Evolutionary conservation across 805 yeast genomes (phyloP).

Genomic region (Hanseniaspora vineae): DNA sequence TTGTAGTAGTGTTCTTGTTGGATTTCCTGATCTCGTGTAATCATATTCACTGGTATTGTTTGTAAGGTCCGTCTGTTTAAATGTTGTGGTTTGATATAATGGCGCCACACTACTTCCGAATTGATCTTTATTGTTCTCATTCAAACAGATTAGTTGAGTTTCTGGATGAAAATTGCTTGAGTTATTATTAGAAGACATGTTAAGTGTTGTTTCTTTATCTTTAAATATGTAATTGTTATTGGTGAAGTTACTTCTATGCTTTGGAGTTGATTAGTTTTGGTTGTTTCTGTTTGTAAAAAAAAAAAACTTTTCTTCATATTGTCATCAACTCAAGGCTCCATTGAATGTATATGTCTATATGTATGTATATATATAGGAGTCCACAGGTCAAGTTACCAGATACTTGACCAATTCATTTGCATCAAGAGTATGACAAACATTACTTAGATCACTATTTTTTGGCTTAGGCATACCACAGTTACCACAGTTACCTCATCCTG

Average conservation of each 20-base stretch:
- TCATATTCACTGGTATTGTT: slow-evolving; percentile 48
- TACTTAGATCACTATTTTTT: no score
- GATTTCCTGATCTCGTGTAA: slow-evolving; percentile 88
- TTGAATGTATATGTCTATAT: neutral
- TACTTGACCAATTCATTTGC: no score
- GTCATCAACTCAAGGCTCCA: neutral
- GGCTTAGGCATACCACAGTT: no score
- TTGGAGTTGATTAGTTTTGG: no score
- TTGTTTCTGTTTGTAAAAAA: no score
- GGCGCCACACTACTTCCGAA: slow-evolving; percentile 78
- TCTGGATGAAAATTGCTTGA: neutral
- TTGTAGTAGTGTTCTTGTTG: slow-evolving; percentile 75
- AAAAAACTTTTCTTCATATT: no score
- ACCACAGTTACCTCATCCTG: no score
- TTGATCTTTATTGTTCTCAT: slow-evolving; percentile 39
- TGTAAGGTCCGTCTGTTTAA: slow-evolving; percentile 75
- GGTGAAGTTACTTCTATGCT: no score
- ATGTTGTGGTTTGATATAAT: slow-evolving; percentile 87
- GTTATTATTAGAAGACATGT: slow-evolving; percentile 1
- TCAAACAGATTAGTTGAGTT: slow-evolving; percentile 1
- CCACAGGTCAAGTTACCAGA: no score
- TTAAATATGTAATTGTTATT: no score
- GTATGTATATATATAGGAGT: no score
- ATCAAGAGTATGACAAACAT: no score
- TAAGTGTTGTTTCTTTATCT: neutral